Conservation (phyloP, 2,329 filamentous ascomycete genomes). For the Sporothrix variecibatus region DNA sequence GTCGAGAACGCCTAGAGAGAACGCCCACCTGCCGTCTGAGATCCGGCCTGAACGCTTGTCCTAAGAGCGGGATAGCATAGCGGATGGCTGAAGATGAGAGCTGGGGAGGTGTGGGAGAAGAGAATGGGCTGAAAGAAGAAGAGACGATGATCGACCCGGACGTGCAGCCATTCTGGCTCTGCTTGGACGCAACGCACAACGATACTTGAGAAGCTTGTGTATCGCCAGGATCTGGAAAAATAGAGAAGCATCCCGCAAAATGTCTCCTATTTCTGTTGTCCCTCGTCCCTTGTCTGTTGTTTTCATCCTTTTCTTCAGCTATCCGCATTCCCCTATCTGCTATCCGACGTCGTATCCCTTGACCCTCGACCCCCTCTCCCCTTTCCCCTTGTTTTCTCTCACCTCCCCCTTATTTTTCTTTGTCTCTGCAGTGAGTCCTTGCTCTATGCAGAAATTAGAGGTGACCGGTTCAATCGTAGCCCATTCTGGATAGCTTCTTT, state of each 20-base stretch:
- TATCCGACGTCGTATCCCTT: slow-evolving; percentile 7
- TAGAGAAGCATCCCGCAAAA: not conserved
- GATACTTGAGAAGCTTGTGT: not conserved
- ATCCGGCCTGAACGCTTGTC: not conserved
- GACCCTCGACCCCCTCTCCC: not conserved
- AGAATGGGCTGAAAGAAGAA: not conserved
- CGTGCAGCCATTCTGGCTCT: not conserved
- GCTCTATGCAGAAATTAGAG: not conserved
- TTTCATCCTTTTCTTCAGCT: not conserved
- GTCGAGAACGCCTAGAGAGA: not conserved
- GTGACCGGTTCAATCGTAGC: not conserved
- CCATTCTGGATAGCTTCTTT: not conserved
- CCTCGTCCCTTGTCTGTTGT: not conserved
- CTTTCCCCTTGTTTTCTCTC: not conserved
- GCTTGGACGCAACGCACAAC: not conserved
- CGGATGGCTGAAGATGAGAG: not conserved
- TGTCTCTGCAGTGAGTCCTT: not conserved
- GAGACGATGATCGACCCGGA: not conserved
- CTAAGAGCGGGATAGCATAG: not conserved
- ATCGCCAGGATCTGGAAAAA: not conserved
- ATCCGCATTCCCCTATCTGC: not conserved
- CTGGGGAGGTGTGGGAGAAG: not conserved
- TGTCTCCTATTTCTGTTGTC: not conserved
- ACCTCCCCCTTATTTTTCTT: not conserved
- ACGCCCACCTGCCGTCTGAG: not conserved